phyloP scores from a whole-genome alignment of 306 rosid genomes.

The Astragalus membranaceus region DNA sequence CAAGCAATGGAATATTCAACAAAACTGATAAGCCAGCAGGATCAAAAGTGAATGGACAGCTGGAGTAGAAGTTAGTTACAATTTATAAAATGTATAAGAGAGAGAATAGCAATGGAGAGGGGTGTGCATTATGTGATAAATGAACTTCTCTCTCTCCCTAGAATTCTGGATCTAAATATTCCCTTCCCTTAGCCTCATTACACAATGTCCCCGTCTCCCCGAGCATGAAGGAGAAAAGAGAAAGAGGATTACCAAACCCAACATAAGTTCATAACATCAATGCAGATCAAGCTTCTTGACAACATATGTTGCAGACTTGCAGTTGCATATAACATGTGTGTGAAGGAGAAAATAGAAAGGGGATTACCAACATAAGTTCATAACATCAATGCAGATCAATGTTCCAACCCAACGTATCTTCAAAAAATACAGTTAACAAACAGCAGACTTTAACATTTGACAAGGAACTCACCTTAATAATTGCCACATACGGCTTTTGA shows the following conservation, averaged over 20 bases:
- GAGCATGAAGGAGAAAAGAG: neutral
- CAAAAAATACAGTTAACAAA: neutral
- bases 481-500: constrained; percentile 94
- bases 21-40: no score
- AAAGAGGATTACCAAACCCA: neutral
- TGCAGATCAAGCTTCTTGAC: neutral
- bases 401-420: neutral
- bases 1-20: no score
- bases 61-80: no score
- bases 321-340: neutral
- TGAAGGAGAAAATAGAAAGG: no score
- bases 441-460: neutral
- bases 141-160: no score
- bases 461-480: constrained; percentile 67
- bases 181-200: no score
- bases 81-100: no score
- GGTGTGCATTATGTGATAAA: no score
- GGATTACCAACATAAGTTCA: neutral
- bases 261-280: neutral
- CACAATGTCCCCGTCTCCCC: no score
- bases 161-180: no score
- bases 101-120: no score
- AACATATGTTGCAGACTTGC: neutral
- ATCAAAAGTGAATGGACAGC: no score
- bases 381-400: neutral